Conservation (phyloP, 768 basidiomycete species). For the Hirschioporus abietinus region DNA sequence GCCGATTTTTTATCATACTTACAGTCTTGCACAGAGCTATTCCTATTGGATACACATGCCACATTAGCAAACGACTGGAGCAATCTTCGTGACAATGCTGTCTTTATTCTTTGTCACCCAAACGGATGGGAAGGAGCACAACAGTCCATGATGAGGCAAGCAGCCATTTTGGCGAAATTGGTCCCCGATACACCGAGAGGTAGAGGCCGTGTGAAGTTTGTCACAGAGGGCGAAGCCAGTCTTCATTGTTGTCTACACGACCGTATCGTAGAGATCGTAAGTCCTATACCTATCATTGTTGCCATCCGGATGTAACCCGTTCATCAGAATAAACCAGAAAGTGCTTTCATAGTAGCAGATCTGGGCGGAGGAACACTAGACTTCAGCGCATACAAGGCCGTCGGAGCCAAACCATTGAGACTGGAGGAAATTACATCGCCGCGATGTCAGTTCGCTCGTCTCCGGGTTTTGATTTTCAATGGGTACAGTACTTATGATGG, state of each 20-base stretch:
- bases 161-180: slow-evolving; percentile 21
- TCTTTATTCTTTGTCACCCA: slow-evolving; percentile 24
- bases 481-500: too few relatives aligned
- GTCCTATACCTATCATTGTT: not conserved
- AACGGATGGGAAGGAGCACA: slow-evolving; percentile 29
- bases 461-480: too few relatives aligned
- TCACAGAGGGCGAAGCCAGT: slow-evolving; percentile 12
- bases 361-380: slow-evolving; percentile 44
- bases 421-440: not conserved
- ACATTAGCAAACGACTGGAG: slow-evolving; percentile 18
- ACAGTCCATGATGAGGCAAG: slow-evolving; percentile 24
- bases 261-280: not conserved
- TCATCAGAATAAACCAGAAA: not conserved
- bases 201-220: slow-evolving; percentile 18
- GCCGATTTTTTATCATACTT: slow-evolving; percentile 25
- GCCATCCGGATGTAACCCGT: not conserved
- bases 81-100: slow-evolving; percentile 18
- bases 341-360: slow-evolving; percentile 39
- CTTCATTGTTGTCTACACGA: not conserved
- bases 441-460: not conserved
- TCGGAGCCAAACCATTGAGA: not conserved
- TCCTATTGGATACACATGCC: slow-evolving; percentile 19
- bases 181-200: slow-evolving; percentile 14
- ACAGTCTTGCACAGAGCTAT: slow-evolving; percentile 19
- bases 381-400: slow-evolving; percentile 31